phyloP scores from a whole-genome alignment of 108 stramenopile species.

The Fistulifera pelliculosa region DNA sequence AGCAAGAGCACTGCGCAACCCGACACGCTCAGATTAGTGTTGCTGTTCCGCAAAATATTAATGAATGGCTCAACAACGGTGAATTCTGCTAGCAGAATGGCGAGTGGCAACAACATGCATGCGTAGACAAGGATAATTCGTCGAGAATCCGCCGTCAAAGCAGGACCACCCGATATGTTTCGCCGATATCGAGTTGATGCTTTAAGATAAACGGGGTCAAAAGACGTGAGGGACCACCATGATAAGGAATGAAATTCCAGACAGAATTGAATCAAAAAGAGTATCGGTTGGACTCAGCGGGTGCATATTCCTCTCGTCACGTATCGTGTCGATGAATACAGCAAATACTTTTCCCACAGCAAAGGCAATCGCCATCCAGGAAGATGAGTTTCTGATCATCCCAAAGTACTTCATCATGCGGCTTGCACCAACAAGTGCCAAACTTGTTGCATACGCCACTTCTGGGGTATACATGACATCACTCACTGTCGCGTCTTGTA shows the following conservation, averaged over 20 bases:
- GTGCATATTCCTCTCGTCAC: neutral
- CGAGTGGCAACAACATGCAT: constrained; percentile 47
- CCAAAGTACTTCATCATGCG: constrained; percentile 28
- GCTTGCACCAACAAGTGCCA: constrained; percentile 18
- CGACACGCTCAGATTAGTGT: neutral
- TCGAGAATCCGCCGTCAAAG: constrained; percentile 22
- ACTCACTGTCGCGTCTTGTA: constrained; percentile 23
- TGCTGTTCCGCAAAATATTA: constrained; percentile 18
- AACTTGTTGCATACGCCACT: constrained; percentile 38
- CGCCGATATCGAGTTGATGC: constrained; percentile 28
- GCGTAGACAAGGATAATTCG: constrained; percentile 37
- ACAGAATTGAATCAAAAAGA: constrained; percentile 29
- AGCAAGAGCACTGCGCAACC: no score
- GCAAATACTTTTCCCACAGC: constrained; percentile 49
- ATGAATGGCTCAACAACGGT: no score
- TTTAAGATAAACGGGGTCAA: constrained; percentile 48
- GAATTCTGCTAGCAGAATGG: constrained; percentile 29
- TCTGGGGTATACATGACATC: constrained; percentile 53
- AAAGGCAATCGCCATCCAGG: constrained; percentile 24
- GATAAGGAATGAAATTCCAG: constrained; percentile 34
- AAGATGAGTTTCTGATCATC: constrained; percentile 24
- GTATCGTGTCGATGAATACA: constrained; percentile 37
- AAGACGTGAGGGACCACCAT: constrained; percentile 38
- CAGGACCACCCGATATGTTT: constrained; percentile 19
- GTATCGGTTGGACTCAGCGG: constrained; percentile 5